Evolutionary conservation across 192 early-diverging fungal genomes (phyloP).

Genomic region (Anaeromyces robustus): DNA sequence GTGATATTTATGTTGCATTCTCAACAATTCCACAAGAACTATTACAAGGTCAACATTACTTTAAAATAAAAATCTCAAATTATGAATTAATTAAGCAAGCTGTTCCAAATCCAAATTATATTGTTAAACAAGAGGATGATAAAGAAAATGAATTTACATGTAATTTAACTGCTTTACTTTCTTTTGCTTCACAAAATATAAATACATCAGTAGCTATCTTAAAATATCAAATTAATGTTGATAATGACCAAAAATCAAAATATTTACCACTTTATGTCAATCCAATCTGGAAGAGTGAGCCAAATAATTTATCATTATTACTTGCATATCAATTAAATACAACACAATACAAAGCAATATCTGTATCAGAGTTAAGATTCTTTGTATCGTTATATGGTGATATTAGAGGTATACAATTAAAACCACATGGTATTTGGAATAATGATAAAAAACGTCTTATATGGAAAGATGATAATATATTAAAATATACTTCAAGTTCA

Average conservation of each 20-base stretch:
- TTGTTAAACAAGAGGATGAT: background rate
- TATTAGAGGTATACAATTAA: background rate
- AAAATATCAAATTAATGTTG: background rate
- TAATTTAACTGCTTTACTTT: background rate
- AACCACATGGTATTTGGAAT: background rate
- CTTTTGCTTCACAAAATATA: background rate
- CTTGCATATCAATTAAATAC: background rate
- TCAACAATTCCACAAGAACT: background rate
- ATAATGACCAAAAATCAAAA: background rate
- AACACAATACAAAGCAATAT: background rate
- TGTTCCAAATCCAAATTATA: background rate
- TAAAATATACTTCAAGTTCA: background rate
- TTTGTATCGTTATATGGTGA: background rate
- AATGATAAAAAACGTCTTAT: background rate
- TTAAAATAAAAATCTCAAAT: background rate
- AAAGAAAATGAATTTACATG: background rate
- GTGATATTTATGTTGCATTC: background rate
- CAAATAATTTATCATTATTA: background rate
- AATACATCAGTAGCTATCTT: background rate
- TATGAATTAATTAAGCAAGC: background rate
- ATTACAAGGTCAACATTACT: background rate
- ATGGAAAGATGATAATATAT: background rate
- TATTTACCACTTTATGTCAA: background rate
- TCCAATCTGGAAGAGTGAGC: background rate
- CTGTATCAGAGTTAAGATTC: background rate